These are phyloP conservation scores for Calocybe cyanea DNA, from an alignment of 768 basidiomycete genomes.

Conservation along the genomic window DNA sequence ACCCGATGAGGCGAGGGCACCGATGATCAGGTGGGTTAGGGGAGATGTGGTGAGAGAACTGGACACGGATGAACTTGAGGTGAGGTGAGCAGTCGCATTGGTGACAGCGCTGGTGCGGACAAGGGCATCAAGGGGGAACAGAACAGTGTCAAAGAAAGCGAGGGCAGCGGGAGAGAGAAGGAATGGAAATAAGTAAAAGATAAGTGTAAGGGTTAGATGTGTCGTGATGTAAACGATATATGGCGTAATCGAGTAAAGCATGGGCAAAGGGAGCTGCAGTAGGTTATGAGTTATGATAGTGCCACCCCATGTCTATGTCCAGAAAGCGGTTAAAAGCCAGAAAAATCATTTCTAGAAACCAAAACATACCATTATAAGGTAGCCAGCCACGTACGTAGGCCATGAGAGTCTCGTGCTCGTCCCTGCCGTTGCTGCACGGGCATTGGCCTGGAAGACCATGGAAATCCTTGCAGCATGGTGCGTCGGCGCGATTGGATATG, in stretches of 20 bases:
- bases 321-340: neutral
- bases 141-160: conserved; percentile 34
- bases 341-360: neutral
- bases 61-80: conserved; percentile 22
- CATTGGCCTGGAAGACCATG: conserved; percentile 38
- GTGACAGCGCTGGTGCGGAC: conserved; percentile 41
- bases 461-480: conserved; percentile 44
- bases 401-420: conserved; percentile 31
- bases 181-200: conserved; percentile 36
- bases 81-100: conserved; percentile 30
- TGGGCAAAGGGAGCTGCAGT: conserved; percentile 41
- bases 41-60: conserved; percentile 34
- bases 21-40: conserved; percentile 44
- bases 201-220: conserved; percentile 38
- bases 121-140: conserved; percentile 50
- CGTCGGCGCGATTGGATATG: conserved; percentile 36
- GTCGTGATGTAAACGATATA: conserved; percentile 47
- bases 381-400: conserved; percentile 42
- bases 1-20: conserved; percentile 42
- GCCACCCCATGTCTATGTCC: conserved; percentile 44
- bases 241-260: conserved; percentile 40
- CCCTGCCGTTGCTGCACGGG: conserved; percentile 19
- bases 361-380: conserved; percentile 39
- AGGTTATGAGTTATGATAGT: conserved; percentile 38
- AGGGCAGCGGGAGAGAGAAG: conserved; percentile 17